Base-by-base conservation (phyloP, 768 basidiomycete genomes). In the Leccinum variicolor region DNA sequence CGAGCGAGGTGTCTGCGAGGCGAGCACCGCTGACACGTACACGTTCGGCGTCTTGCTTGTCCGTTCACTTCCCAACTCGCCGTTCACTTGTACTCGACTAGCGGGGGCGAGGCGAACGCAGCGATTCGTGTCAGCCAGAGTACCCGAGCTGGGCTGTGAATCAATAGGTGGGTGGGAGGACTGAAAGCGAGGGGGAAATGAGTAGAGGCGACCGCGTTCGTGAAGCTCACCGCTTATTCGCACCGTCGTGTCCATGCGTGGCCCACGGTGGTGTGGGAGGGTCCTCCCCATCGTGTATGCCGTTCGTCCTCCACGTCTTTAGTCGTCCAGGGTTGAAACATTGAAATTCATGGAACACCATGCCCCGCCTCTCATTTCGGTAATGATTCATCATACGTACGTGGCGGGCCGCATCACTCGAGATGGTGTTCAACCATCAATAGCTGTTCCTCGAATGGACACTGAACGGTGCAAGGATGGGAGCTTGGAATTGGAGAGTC, bases 391-490 rank as follows among this genome's bases (percentile, higher is more conserved):
- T 75, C 77, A 0, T 71, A 31, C 79, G 58, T 71, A 31, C 79
- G 58, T 84, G 84, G 79, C 81, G 89, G 4, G 69, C 76, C 0
- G 67, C 78, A 15, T 85, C 84, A 72, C 90, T 41, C 10, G 39
- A 41, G n/a, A 39, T 34, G 34, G 34, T 15, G 34, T 34, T 34
- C 34, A 34, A 15, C 9, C 17, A 39, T 39, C 36, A 70, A 69
- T 90, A 19, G 80, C 84, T 1, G 74, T 87, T 41, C 54, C 69
- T 89, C 34, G 79, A 89, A 60, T 74, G 81, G 34, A 80, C 84
- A 1, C n/a, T 83, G 86, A 43, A 74, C 77, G 8, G 89, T 89
- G 6, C 87, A 91, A 73, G 89, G 88, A 6, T 78, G 90, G 68
- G 90, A 91, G 65, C 77, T 91, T 0, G 89, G 83, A 0, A 72